A percentile compares a stretch with the other conserved stretches of the same genome.
These are phyloP conservation scores for Tricholoma furcatifolium DNA, from an alignment of 768 basidiomycete genomes.

Conservation along the genomic window DNA sequence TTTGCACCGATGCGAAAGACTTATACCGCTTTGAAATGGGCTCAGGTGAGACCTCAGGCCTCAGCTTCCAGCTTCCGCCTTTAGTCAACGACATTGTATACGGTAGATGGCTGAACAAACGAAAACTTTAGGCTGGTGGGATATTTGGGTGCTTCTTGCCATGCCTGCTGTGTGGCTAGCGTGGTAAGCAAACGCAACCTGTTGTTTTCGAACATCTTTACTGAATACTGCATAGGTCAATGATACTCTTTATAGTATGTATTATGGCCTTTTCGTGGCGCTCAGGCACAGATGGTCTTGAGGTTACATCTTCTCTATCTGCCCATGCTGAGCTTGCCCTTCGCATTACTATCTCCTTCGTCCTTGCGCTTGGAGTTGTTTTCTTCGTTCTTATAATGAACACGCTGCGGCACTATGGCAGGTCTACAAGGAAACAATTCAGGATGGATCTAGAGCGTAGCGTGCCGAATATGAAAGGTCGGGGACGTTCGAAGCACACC, in stretches of 20 bases:
- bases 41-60: conserved; percentile 39
- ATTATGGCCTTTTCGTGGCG: conserved; percentile 75
- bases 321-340: conserved; percentile 43
- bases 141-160: conserved; percentile 62
- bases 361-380: conserved; percentile 43
- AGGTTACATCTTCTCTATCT: conserved; percentile 33
- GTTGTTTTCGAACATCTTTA: not conserved
- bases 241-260: conserved; percentile 60
- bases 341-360: conserved; percentile 52
- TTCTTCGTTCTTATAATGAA: conserved; percentile 51
- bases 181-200: conserved; percentile 39
- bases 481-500: too few species aligned
- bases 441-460: conserved; percentile 1
- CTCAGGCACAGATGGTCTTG: conserved; percentile 49
- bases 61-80: not conserved
- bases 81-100: not conserved
- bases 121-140: conserved; percentile 38
- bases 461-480: not conserved
- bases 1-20: conserved; percentile 64
- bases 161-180: conserved; percentile 71
- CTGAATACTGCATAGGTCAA: conserved; percentile 42
- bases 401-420: conserved; percentile 55
- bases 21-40: conserved; percentile 59
- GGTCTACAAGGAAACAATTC: conserved; percentile 31
- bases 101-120: conserved; percentile 52